Evolutionary conservation across 2,329 filamentous ascomycete species (phyloP).

Genomic region (Nemania sp.): DNA sequence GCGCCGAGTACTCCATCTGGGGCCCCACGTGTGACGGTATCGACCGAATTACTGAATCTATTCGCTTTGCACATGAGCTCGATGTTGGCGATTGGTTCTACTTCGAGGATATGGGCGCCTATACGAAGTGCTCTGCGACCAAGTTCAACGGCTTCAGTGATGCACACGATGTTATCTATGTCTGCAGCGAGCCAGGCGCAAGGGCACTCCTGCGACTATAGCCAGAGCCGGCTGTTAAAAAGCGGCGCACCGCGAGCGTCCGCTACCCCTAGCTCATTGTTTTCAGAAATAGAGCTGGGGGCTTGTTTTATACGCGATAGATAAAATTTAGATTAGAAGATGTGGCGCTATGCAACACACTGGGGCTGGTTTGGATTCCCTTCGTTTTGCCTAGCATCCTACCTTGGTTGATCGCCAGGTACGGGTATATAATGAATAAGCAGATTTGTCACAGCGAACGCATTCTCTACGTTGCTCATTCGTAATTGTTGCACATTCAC

Average conservation of each 20-base stretch:
- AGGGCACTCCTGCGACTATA: conserved; percentile 64
- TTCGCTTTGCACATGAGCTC: conserved; percentile 73
- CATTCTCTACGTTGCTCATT: background rate
- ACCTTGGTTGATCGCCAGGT: background rate
- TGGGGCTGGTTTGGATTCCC: background rate
- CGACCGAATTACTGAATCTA: conserved; percentile 85
- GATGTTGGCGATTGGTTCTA: conserved; percentile 98
- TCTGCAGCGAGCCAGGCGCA: conserved; percentile 90
- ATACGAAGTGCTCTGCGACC: conserved; percentile 97
- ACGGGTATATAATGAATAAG: conserved; percentile 8
- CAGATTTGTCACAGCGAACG: background rate
- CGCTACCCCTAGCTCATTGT: background rate
- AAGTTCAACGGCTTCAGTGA: conserved; percentile 97
- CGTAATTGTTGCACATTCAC: too few relatives aligned
- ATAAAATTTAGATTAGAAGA: conserved; percentile 18
- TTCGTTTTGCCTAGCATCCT: conserved; percentile 6
- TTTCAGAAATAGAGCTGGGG: conserved; percentile 1
- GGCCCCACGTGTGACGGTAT: conserved; percentile 98
- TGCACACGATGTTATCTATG: conserved; percentile 88
- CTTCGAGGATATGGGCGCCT: conserved; percentile 98
- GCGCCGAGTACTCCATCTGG: conserved; percentile 92
- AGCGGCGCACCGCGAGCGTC: too few relatives aligned
- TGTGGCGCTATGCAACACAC: background rate
- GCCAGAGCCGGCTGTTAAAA: background rate
- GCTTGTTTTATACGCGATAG: conserved; percentile 6